Evolutionary conservation across 345 rosid species (phyloP).

Genomic region (Camelina laxa): DNA sequence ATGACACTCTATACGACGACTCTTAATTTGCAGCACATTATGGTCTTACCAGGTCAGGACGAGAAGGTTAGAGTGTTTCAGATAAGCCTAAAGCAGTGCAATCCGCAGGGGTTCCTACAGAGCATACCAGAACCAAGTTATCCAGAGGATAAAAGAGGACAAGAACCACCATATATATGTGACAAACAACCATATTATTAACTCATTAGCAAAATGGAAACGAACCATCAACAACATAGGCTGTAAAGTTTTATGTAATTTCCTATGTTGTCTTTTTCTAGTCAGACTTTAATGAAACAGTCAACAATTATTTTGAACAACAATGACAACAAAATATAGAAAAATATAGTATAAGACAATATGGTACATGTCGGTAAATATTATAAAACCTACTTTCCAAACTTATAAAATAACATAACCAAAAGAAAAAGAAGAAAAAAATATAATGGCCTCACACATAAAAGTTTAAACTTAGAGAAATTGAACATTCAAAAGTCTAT

Average conservation of each 20-base stretch:
- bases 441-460: too few species aligned
- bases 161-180: slow-evolving; percentile 6
- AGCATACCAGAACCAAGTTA: slow-evolving; percentile 17
- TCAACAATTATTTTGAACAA: not conserved
- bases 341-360: not conserved
- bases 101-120: slow-evolving; percentile 91
- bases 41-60: slow-evolving; percentile 81
- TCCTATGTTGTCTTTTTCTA: not conserved
- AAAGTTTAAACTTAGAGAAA: too few species aligned
- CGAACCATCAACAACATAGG: slow-evolving; percentile 78
- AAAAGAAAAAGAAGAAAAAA: too few species aligned
- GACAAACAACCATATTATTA: slow-evolving; percentile 10
- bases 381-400: too few species aligned
- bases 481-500: too few species aligned
- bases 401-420: too few species aligned
- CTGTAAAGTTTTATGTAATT: slow-evolving; percentile 32
- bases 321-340: too few species aligned
- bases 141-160: not conserved
- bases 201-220: not conserved
- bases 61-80: slow-evolving; percentile 63
- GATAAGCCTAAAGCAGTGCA: slow-evolving; percentile 83
- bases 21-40: not conserved
- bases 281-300: not conserved
- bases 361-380: too few species aligned
- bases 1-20: not conserved